Conservation (phyloP, 306 rosid species). For the Fagus sylvatica region DNA sequence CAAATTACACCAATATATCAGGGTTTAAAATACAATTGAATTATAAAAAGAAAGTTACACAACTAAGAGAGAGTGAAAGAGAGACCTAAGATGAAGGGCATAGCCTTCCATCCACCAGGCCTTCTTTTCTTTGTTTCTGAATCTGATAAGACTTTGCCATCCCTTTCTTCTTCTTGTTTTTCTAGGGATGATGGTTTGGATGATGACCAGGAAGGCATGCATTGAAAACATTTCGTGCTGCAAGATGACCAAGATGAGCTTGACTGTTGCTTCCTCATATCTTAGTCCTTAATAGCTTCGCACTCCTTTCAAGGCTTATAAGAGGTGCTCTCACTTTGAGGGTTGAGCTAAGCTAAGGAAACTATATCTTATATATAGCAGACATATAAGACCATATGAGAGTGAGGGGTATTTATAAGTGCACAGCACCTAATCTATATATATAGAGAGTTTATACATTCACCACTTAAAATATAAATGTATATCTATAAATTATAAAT, state of each 20-base stretch:
- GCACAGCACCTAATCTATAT: no score
- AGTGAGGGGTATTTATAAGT: no score
- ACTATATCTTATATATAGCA: background rate
- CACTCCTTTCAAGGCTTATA: background rate
- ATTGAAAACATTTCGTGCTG: background rate
- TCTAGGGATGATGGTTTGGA: background rate
- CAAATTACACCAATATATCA: no score
- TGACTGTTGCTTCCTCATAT: background rate
- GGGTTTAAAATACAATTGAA: no score
- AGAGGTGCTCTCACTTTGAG: background rate
- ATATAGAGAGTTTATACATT: no score
- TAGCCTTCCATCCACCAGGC: constrained; percentile 87
- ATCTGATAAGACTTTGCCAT: constrained; percentile 15
- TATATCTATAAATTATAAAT: no score
- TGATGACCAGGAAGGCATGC: background rate
- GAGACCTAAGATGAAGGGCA: constrained; percentile 82
- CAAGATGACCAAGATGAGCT: constrained; percentile 7
- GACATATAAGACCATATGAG: background rate
- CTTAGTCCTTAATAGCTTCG: background rate
- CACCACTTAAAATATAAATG: no score
- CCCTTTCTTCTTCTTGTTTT: background rate
- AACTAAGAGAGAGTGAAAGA: background rate
- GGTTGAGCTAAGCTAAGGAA: no score
- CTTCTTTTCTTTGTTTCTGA: constrained; percentile 22
- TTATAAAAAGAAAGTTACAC: no score